Percentiles rank a stretch among this genome's conserved stretches.
Evolutionary conservation across 495 filamentous ascomycete species (phyloP).

Genomic region (Cetradonia linearis): DNA sequence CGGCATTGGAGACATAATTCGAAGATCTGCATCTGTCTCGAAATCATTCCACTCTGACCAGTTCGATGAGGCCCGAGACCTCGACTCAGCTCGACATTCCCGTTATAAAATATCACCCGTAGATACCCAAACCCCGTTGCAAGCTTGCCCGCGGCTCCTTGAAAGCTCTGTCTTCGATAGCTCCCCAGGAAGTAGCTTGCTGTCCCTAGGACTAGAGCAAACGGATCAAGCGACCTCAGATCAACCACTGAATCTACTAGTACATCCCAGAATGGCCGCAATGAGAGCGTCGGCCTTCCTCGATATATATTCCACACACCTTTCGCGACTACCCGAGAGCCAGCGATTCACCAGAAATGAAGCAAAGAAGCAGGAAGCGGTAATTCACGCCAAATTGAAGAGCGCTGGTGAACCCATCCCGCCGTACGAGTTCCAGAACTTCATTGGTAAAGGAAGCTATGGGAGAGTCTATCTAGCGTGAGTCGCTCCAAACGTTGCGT

Average conservation of each 20-base stretch:
- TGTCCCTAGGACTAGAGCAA: not conserved
- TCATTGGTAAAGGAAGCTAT: slow-evolving; percentile 93
- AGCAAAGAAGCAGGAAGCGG: slow-evolving; percentile 39
- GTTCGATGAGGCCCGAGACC: not conserved
- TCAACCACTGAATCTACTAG: not conserved
- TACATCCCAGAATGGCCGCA: not conserved
- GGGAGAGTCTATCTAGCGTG: slow-evolving; percentile 87
- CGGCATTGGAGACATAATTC: not conserved
- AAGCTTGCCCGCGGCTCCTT: not conserved
- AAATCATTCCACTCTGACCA: not conserved
- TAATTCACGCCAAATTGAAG: slow-evolving; percentile 41
- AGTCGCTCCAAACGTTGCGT: slow-evolving; percentile 16
- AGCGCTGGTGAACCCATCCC: slow-evolving; percentile 39
- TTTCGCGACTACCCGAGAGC: not conserved
- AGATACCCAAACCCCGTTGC: not conserved
- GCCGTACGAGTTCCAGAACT: slow-evolving; percentile 71
- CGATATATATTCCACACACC: not conserved
- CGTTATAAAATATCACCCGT: not conserved
- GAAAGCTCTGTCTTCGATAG: not conserved
- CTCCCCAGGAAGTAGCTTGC: not conserved
- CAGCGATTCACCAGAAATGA: slow-evolving; percentile 1
- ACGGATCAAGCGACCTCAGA: too few relatives aligned
- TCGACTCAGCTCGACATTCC: not conserved
- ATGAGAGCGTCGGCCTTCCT: slow-evolving; percentile 2
- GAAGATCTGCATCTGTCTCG: not conserved